Percentiles rank a stretch among this genome's conserved stretches.
These are phyloP conservation scores for Russula sp. DNA, from an alignment of 768 basidiomycete species.

Conservation along the genomic window DNA sequence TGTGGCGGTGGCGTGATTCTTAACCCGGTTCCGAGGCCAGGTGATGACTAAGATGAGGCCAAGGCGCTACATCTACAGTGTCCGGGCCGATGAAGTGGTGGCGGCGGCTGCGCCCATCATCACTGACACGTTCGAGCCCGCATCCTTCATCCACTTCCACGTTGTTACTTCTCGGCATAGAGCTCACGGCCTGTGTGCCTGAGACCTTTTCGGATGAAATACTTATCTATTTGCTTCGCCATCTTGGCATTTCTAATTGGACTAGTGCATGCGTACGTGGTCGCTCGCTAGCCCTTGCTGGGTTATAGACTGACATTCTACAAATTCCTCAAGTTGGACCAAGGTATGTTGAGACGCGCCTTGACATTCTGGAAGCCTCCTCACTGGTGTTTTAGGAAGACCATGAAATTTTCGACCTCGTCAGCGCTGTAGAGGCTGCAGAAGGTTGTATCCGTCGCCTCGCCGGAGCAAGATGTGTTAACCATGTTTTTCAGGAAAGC, in stretches of 20 bases:
- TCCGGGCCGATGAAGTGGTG: neutral
- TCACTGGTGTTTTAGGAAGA: constrained; percentile 53
- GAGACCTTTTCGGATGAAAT: constrained; percentile 39
- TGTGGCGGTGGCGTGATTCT: too few species aligned
- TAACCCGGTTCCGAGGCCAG: neutral
- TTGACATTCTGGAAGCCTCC: neutral
- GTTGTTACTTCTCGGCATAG: constrained; percentile 13
- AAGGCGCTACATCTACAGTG: neutral
- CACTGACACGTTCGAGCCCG: neutral
- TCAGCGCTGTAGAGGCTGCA: constrained; percentile 65
- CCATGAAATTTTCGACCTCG: constrained; percentile 94
- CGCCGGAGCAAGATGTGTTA: neutral
- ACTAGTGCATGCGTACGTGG: constrained; percentile 52
- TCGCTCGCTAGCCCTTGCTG: neutral
- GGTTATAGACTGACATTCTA: neutral
- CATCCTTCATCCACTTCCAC: neutral
- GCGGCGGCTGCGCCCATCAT: neutral
- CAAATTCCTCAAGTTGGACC: constrained; percentile 48
- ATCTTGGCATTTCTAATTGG: constrained; percentile 48
- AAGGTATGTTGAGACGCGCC: constrained; percentile 37
- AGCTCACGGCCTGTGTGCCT: neutral
- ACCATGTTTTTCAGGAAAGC: constrained; percentile 47
- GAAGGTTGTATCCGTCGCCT: constrained; percentile 48
- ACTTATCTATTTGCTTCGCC: constrained; percentile 38
- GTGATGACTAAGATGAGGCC: neutral